Base-by-base conservation (phyloP, 2,329 filamentous ascomycete genomes). In the Beauveria pseudobassiana region DNA sequence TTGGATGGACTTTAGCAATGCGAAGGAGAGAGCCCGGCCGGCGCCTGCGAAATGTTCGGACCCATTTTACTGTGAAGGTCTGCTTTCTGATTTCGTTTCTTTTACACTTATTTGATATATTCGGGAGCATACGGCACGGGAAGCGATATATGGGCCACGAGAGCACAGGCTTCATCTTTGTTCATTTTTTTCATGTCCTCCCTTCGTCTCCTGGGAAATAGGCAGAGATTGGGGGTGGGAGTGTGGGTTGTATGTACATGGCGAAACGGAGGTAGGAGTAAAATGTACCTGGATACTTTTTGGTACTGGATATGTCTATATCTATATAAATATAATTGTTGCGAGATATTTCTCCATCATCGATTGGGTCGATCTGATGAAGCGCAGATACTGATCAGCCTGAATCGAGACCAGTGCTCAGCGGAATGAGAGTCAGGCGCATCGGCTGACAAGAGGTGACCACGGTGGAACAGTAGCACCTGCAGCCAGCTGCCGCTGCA, bases 191-290 rank as follows among this genome's bases (percentile, higher is more conserved):
- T 16, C 14, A 16, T 38, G 12, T 56, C n/a, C 22, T 28, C 22
- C 8, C 8, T n/a, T 30, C 7, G 12, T 46, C 26, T 34, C 3
- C 18, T 16, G 4, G 18, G 38, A 9, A 18, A 24, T 20, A 40
- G 18, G 3, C 10, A 26, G 55, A 38, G 18, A 52, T n/a, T 34
- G 26, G 7, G 30, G 46, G 14, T 45, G 26, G 12, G 48, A 34
- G 26, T 40, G 14, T 20, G 57, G 55, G 38, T 43, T 59, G 46
- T 59, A 45, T 22, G 56, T 52, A 59, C 57, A 59, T 45, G 56
- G 34, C 9, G 46, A 45, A 6, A 34, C 6, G 12, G 16, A 10
- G 20, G 24, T 5, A 40, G 30, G 40, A 45, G 34, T 16, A 34
- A 24, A 52, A 16, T 9, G 38, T 52, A 43, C 57, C 38, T 45